Percentiles rank a stretch among this genome's conserved stretches.
Evolutionary conservation across 139 green algal genomes (phyloP).

Genomic region (Picochlorum costavermella): DNA sequence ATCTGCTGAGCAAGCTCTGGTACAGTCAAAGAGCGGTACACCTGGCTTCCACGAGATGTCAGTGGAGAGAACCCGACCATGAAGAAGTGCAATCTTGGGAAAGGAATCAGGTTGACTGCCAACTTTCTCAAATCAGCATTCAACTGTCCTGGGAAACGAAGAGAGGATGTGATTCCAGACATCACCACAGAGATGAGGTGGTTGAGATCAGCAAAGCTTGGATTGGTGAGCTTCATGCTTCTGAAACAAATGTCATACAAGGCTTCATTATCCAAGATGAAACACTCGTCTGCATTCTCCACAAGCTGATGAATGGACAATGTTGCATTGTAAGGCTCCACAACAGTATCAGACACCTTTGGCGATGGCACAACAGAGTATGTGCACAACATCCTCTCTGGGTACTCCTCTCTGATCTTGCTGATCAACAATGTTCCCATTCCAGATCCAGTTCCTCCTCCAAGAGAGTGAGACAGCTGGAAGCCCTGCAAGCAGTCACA

Average conservation of each 20-base stretch:
- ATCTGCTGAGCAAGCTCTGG: constrained; percentile 93
- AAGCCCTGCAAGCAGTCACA: constrained; percentile 96
- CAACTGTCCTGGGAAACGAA: constrained; percentile 90
- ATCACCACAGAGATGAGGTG: constrained; percentile 92
- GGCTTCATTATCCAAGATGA: constrained; percentile 93
- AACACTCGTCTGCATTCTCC: constrained; percentile 95
- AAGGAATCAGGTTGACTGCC: constrained; percentile 88
- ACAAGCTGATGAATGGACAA: constrained; percentile 84
- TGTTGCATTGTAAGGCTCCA: constrained; percentile 84
- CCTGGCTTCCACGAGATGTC: constrained; percentile 81
- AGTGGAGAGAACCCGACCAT: constrained; percentile 87
- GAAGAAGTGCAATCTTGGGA: constrained; percentile 96
- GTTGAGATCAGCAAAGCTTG: constrained; percentile 86
- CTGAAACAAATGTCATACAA: constrained; percentile 99
- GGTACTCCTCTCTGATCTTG: constrained; percentile 98
- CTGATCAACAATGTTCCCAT: constrained; percentile 98
- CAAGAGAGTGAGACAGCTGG: constrained; percentile 89
- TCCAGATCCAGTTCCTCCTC: constrained; percentile 88
- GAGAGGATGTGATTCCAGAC: constrained; percentile 84
- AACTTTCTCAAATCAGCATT: constrained; percentile 90
- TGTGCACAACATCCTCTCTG: constrained; percentile 95
- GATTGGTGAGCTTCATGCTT: constrained; percentile 91
- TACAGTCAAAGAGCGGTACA: constrained; percentile 85
- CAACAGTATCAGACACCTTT: constrained; percentile 84
- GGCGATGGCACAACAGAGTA: constrained; percentile 96